Conservation (phyloP, 257 asterid species). For the Solanum appendiculatum region DNA sequence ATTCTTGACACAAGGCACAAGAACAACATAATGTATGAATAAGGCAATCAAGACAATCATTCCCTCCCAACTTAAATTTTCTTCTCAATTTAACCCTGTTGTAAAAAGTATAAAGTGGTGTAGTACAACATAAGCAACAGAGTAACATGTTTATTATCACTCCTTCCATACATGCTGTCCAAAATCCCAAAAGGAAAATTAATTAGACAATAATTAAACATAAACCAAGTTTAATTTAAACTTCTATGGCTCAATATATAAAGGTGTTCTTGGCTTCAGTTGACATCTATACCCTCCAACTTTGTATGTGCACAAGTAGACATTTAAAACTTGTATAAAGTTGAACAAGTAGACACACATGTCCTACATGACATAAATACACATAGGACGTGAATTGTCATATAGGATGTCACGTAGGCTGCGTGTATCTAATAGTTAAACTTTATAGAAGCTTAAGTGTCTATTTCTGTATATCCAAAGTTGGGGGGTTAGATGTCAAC, state of each 20-base stretch:
- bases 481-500: not conserved
- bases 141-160: not conserved
- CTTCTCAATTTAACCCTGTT: slow-evolving; percentile 10
- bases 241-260: not conserved
- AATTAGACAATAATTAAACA: not conserved
- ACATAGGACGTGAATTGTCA: not conserved
- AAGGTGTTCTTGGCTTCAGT: not conserved
- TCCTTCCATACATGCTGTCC: slow-evolving; percentile 17
- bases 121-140: not conserved
- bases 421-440: no score
- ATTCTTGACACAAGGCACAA: slow-evolving; percentile 29
- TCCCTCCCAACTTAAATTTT: slow-evolving; percentile 15
- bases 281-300: not conserved
- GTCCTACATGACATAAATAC: not conserved
- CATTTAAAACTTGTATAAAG: not conserved
- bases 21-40: slow-evolving; percentile 6
- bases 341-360: not conserved
- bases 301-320: not conserved
- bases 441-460: not conserved
- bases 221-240: not conserved
- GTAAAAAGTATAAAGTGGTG: slow-evolving; percentile 2
- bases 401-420: not conserved
- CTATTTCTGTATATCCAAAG: not conserved
- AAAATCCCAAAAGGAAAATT: not conserved
- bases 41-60: slow-evolving; percentile 13